Evolutionary conservation across 345 rosid species (phyloP).

Genomic region (Corchorus capsularis): DNA sequence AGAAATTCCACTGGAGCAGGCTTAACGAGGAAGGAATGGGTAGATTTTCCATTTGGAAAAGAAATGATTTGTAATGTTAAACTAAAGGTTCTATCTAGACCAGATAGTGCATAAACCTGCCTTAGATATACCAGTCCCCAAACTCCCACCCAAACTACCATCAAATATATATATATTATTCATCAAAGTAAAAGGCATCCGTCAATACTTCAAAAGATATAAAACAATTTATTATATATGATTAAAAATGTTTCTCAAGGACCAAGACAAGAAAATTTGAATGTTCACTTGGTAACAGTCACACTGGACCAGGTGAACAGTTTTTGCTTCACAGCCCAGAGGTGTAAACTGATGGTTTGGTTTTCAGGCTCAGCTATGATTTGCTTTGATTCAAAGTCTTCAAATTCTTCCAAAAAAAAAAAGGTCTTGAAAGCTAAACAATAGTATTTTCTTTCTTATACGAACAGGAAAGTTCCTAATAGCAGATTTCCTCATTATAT

Average conservation of each 20-base stretch:
- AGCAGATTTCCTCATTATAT: no score
- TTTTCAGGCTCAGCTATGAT: not conserved
- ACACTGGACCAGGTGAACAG: not conserved
- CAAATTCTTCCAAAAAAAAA: no score
- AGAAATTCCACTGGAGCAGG: not conserved
- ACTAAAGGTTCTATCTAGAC: conserved; percentile 8
- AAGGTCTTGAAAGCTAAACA: not conserved
- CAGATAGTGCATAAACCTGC: conserved; percentile 23
- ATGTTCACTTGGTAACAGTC: not conserved
- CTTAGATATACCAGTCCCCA: not conserved
- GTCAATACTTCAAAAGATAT: not conserved
- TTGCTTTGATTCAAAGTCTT: not conserved
- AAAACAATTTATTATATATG: not conserved
- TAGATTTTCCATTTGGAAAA: not conserved
- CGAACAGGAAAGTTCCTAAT: not conserved
- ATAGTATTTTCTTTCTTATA: not conserved
- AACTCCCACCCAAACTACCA: not conserved
- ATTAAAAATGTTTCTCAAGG: not conserved
- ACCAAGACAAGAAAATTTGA: not conserved
- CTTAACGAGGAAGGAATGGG: not conserved
- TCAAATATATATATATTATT: not conserved
- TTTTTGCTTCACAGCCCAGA: not conserved
- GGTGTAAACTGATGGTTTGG: not conserved
- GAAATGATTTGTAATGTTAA: not conserved
- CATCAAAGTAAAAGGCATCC: not conserved